Base-by-base conservation (phyloP, 225 moss, liverwort and hornwort genomes). In the Thuidium tamariscinum region DNA sequence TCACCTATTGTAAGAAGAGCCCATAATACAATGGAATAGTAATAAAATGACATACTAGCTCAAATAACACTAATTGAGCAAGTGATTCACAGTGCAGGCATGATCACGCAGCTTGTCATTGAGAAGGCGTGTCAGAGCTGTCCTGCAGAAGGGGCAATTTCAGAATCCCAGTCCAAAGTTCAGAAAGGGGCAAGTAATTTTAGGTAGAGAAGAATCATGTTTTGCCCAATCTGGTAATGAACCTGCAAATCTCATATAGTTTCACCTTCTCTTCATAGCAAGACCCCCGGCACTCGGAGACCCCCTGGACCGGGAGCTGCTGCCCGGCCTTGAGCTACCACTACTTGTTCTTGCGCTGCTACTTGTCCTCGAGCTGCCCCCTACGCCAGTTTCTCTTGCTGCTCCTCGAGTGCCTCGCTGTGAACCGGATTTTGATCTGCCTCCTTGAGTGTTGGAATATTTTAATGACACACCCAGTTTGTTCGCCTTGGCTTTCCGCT, bases 401-500 rank as follows among this genome's bases (percentile, higher is more conserved):
- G 85, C 57, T 49, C 93, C 93, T 72, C 93, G 90, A 80, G 88
- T 91, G 68, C 92, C 93, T 77, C 93, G 89, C n/a, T 85, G 86
- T 46, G 90, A 90, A 80, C 86, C 82, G 19, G 71, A 54, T 76
- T 92, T 93, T 6, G 90, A 89, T 77, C 88, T 89, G 79, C 92
- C 70, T 66, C 92, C 90, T 80, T 85, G 89, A 19, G 92, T 87
- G 85, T 93, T 93, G 11, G 91, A 88, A 56, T 90, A 91, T 79
- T 90, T 91, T 16, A 87, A 80, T 26, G 90, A 87, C 52, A 91
- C 87, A 15, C 93, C 92, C 36, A 92, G 52, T 34, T 89, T 93
- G 73, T 92, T 85, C n/a, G 93, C 89, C 83, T 91, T 93, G 18
- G 37, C 86, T 92, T 95, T 93, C 74, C 93, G 85, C 78, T 89